Percentiles rank a stretch among this genome's conserved stretches.
phyloP scores from a whole-genome alignment of 2,329 filamentous ascomycete genomes.

The Cladosporium sp. region DNA sequence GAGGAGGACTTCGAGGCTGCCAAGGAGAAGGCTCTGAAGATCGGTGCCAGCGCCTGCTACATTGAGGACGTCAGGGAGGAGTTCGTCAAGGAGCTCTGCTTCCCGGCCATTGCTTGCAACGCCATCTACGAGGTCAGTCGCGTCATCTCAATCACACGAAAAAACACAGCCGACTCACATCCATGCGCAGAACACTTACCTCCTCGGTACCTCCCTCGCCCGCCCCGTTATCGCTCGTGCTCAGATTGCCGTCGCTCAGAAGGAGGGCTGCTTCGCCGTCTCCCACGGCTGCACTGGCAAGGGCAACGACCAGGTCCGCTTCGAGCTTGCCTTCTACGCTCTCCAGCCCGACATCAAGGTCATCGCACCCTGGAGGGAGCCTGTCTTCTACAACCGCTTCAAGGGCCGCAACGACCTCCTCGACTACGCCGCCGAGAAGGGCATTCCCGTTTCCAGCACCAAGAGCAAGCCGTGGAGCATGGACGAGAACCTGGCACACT shows the following conservation, averaged over 20 bases:
- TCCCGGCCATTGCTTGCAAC: conserved; percentile 71
- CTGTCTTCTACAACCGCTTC: conserved; percentile 67
- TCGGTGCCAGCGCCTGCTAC: conserved; percentile 63
- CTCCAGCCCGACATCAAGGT: conserved; percentile 64
- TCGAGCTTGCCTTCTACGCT: conserved; percentile 60
- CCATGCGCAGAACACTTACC: conserved; percentile 52
- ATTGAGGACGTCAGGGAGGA: conserved; percentile 60
- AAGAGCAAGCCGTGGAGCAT: conserved; percentile 68
- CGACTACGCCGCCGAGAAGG: conserved; percentile 63
- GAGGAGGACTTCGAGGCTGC: conserved; percentile 69
- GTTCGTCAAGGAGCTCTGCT: conserved; percentile 78
- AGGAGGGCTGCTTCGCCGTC: conserved; percentile 52
- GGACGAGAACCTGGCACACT: conserved; percentile 72
- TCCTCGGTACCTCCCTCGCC: conserved; percentile 55
- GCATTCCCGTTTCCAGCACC: conserved; percentile 68
- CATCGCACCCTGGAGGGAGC: conserved; percentile 70
- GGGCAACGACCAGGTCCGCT: conserved; percentile 63
- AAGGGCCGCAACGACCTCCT: conserved; percentile 68
- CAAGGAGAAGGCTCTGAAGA: conserved; percentile 66
- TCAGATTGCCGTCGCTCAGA: conserved; percentile 60
- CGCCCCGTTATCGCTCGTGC: conserved; percentile 67
- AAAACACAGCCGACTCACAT: conserved; percentile 5
- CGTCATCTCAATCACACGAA: not conserved
- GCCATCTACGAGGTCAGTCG: conserved; percentile 44
- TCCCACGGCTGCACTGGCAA: conserved; percentile 58